Evolutionary conservation across 257 asterid species (phyloP).

Genomic region (Haberlea rhodopensis): DNA sequence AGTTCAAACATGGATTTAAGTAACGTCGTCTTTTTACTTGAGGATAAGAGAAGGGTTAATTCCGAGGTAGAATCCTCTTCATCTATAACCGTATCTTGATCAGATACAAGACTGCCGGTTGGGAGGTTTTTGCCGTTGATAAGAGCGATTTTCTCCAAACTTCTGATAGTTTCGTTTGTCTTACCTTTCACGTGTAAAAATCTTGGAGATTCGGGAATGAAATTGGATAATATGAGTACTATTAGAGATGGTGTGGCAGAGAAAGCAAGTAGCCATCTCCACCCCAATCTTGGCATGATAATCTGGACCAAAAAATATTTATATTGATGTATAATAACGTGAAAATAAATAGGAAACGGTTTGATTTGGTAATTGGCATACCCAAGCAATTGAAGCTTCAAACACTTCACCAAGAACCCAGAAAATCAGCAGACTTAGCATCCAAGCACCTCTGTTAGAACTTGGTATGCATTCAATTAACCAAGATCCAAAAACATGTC

Average conservation of each 20-base stretch:
- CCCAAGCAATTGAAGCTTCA: constrained; percentile 55
- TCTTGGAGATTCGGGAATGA: constrained; percentile 38
- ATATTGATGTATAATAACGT: background rate
- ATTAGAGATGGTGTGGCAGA: constrained; percentile 33
- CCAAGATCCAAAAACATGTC: constrained; percentile 46
- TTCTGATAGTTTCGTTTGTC: constrained; percentile 21
- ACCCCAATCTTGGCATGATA: constrained; percentile 41
- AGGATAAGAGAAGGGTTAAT: constrained; percentile 20
- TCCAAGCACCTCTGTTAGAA: constrained; percentile 47
- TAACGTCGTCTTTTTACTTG: background rate
- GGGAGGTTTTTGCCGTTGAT: constrained; percentile 30
- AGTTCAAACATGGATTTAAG: constrained; percentile 18
- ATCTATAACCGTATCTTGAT: constrained; percentile 15
- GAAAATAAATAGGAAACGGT: background rate
- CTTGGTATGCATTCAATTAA: constrained; percentile 45
- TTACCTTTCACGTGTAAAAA: constrained; percentile 30
- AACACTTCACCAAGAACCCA: constrained; percentile 42
- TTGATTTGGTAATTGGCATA: constrained; percentile 18
- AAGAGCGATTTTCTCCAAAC: constrained; percentile 30
- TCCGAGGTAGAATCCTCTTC: constrained; percentile 20
- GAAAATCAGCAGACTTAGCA: constrained; percentile 31
- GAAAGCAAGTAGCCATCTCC: constrained; percentile 41
- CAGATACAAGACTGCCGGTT: constrained; percentile 18
- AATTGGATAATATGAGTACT: constrained; percentile 21
- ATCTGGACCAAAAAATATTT: constrained; percentile 19